Conservation (phyloP, 768 basidiomycete species). For the Leucocoprinus leucothites region DNA sequence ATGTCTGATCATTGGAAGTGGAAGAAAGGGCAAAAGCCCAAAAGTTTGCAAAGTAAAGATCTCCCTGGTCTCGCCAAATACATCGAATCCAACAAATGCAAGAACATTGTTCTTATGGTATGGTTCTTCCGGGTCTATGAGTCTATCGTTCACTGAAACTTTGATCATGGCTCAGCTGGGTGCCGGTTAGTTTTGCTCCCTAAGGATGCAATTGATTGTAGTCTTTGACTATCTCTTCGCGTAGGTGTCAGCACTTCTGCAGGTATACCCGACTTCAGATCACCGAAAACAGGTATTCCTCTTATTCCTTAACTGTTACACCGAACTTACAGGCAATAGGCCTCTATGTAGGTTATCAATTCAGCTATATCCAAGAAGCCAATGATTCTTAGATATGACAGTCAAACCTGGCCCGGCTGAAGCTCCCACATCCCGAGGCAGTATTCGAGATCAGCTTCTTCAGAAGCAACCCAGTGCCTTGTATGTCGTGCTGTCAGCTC, state of each 20-base stretch:
- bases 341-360: neutral
- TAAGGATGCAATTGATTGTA: neutral
- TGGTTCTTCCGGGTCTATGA: conserved; percentile 20
- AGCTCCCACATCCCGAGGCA: conserved; percentile 90
- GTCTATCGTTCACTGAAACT: too few relatives aligned
- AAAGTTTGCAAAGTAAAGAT: conserved; percentile 26
- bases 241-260: conserved; percentile 75
- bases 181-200: conserved; percentile 46
- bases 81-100: conserved; percentile 66
- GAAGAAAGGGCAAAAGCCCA: conserved; percentile 15
- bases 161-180: conserved; percentile 44
- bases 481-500: conserved; percentile 38
- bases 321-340: too few relatives aligned
- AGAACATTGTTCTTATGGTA: conserved; percentile 74
- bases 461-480: conserved; percentile 73
- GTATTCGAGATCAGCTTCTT: conserved; percentile 94
- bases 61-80: conserved; percentile 52
- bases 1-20: neutral
- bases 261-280: conserved; percentile 89
- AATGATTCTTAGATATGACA: too few relatives aligned
- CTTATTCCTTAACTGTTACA: neutral
- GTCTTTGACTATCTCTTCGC: neutral
- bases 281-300: conserved; percentile 72
- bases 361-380: neutral
- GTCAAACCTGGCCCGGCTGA: conserved; percentile 75